Evolutionary conservation across 2,329 filamentous ascomycete genomes (phyloP), one percentile per base, ranked within the genome.

Genomic region (Colletotrichum zoysiae): DNA sequence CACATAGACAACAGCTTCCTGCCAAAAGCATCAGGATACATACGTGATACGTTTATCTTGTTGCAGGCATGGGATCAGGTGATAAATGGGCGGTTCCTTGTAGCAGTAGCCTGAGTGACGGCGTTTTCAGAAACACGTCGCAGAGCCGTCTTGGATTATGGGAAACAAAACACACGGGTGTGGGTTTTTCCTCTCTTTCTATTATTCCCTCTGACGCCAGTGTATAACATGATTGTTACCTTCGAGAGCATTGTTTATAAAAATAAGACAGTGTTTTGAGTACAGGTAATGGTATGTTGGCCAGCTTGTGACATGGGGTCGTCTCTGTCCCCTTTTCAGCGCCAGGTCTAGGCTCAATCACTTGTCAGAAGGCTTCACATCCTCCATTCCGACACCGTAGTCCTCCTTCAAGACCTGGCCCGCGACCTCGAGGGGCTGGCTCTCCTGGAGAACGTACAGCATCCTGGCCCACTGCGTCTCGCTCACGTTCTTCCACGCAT

Each of bases 401-500:
- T 74, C 70, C 65, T 74, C 72, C 42, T 50, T 42, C 57, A 74
- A 30, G 5, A 65, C 59, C 65, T 69, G 20, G 1, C 72, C 72
- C 2, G 51, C 68, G 4, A 73, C 64, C 69, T 64, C 61, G 14
- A 74, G 42, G 35, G 64, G 60, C 30, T 56, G 18, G 48, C 59
- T 70, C 56, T 78, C 78, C 75, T 81, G 77, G 70, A 84, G 71
- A 1, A 83, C 79, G 78, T 85, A 79, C 76, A 78, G 65, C 80
- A 86, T 84, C 23, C 85, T 78, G 2, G 82, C 81, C 85, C 85
- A 86, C 23, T 83, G 81, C 0, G 80, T 84, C 50, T 79, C 74
- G 65, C 82, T 71, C 4, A 74, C 67, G 70, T 89, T 89, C 60
- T 81, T 77, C 87, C 87, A 89, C 35, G 83, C 83, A 77, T 90